Evolutionary conservation across 2,329 filamentous ascomycete genomes (phyloP).

Genomic region (Diaporthe destruens): DNA sequence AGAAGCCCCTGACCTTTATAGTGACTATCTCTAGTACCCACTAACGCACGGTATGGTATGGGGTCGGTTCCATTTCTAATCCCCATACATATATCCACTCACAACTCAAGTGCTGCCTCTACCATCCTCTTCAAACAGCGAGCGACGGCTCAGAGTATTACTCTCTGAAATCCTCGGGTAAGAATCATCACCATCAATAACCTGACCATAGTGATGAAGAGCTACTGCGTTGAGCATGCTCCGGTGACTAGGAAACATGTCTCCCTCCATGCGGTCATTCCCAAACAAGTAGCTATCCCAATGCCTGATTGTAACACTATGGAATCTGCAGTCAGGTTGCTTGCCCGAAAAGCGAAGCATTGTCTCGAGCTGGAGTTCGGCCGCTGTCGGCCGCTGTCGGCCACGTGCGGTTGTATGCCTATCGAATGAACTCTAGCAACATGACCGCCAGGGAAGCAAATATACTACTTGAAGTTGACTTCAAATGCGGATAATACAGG

Average conservation of each 20-base stretch:
- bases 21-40: no score
- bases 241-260: background rate
- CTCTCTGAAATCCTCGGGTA: background rate
- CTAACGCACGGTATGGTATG: no score
- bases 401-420: background rate
- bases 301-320: conserved; percentile 4
- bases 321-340: conserved; percentile 3
- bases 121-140: background rate
- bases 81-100: conserved; percentile 8
- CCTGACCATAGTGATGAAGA: conserved; percentile 2
- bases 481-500: background rate
- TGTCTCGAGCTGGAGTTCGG: background rate
- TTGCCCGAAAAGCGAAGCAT: background rate
- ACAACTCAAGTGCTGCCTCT: conserved; percentile 1
- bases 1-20: no score
- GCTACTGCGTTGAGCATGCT: background rate
- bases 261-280: conserved; percentile 1
- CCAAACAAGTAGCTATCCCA: conserved; percentile 5
- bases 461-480: background rate
- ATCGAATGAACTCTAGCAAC: background rate
- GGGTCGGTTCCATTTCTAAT: no score
- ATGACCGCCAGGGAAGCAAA: background rate
- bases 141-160: background rate
- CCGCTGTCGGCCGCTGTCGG: background rate
- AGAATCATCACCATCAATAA: background rate